Conservation (phyloP, 176 grass and related monocot species). For the Lolium multiflorum region DNA sequence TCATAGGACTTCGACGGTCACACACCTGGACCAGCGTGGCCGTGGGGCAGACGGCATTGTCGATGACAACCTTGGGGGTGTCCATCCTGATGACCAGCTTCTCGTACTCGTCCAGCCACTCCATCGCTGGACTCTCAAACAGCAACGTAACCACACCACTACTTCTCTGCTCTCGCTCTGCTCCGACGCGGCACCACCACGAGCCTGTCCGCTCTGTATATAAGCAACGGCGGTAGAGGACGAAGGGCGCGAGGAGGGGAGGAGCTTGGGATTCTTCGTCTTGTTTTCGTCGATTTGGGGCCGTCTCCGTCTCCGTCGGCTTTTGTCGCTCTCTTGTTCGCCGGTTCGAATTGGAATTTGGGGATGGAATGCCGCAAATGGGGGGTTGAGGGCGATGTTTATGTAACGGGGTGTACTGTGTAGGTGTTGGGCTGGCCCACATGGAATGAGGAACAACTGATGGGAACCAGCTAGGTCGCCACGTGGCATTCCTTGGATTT, state of each 20-base stretch:
- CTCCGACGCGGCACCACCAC: too few relatives aligned
- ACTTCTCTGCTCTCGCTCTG: not conserved
- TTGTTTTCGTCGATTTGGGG: constrained; percentile 1
- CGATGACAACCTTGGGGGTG: constrained; percentile 81
- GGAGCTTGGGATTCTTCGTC: constrained; percentile 35
- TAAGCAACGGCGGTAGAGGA: not conserved
- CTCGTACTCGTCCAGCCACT: constrained; percentile 96
- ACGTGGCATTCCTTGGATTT: too few relatives aligned
- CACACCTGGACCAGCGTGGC: constrained; percentile 76
- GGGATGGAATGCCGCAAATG: not conserved
- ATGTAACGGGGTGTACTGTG: constrained; percentile 27
- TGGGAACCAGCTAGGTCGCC: too few relatives aligned
- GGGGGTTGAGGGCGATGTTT: not conserved
- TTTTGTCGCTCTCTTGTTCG: not conserved
- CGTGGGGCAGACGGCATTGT: constrained; percentile 85
- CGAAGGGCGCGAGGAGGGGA: constrained; percentile 7
- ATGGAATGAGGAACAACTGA: too few relatives aligned
- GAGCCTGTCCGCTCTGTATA: not conserved
- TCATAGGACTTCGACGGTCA: too few relatives aligned
- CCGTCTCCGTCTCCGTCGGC: constrained; percentile 11
- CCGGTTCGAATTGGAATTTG: constrained; percentile 2
- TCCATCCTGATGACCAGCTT: constrained; percentile 96
- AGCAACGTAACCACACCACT: not conserved
- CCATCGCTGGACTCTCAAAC: constrained; percentile 49
- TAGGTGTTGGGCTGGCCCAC: too few relatives aligned